A percentile compares a stretch with the other conserved stretches of the same genome.
These are phyloP conservation scores for Trametes coccinea DNA, from an alignment of 768 basidiomycete species.

Conservation along the genomic window DNA sequence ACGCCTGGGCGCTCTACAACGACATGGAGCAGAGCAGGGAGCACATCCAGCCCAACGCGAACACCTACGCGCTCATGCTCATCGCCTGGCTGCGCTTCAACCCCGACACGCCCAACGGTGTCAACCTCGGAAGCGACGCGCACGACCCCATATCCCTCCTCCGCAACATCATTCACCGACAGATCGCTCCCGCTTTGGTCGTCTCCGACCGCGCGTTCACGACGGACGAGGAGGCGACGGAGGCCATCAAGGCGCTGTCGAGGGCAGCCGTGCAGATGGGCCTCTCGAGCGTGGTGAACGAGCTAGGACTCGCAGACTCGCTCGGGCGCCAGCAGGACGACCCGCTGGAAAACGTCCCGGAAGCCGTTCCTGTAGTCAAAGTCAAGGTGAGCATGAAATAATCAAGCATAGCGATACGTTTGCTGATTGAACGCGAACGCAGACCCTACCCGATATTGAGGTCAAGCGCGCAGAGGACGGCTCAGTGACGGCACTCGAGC, in stretches of 20 bases:
- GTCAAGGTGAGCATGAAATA: constrained; percentile 34
- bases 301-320: constrained; percentile 56
- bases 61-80: constrained; percentile 73
- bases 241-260: constrained; percentile 57
- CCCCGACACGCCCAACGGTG: constrained; percentile 28
- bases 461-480: constrained; percentile 26
- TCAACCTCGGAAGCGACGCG: constrained; percentile 12
- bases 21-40: constrained; percentile 53
- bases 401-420: background rate
- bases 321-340: constrained; percentile 44
- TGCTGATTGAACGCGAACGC: background rate
- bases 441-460: constrained; percentile 21
- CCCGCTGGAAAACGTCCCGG: constrained; percentile 53
- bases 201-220: constrained; percentile 58
- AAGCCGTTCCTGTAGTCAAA: constrained; percentile 60
- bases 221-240: constrained; percentile 54
- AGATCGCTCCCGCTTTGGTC: constrained; percentile 51
- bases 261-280: constrained; percentile 59
- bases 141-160: constrained; percentile 30
- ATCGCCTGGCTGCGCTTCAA: constrained; percentile 52
- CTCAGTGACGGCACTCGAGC: constrained; percentile 16
- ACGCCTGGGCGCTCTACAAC: constrained; percentile 61
- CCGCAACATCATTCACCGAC: constrained; percentile 43
- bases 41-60: constrained; percentile 48
- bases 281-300: constrained; percentile 48